A percentile compares a stretch with the other conserved stretches of the same genome.
These are phyloP conservation scores for Suillus clintonianus DNA, from an alignment of 768 basidiomycete genomes.

Conservation along the genomic window DNA sequence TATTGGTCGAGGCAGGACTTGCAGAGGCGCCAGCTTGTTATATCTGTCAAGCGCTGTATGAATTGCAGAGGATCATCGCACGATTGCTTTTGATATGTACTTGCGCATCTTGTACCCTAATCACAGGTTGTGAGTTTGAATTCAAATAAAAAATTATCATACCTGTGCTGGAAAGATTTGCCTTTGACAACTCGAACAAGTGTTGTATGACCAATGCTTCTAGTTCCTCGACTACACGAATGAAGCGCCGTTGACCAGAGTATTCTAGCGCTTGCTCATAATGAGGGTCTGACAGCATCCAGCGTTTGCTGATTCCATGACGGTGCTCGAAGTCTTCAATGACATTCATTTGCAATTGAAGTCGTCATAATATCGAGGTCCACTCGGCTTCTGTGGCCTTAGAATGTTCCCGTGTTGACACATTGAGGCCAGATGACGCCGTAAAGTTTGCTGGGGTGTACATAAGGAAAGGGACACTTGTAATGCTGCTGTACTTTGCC, in stretches of 20 bases:
- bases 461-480: constrained; percentile 10
- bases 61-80: constrained; percentile 33
- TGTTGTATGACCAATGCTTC: constrained; percentile 35
- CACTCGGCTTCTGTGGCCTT: constrained; percentile 22
- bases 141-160: constrained; percentile 5
- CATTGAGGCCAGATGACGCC: constrained; percentile 16
- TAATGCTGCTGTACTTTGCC: constrained; percentile 8
- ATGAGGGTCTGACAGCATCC: constrained; percentile 24
- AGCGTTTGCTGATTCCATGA: constrained; percentile 27
- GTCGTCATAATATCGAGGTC: constrained; percentile 14
- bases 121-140: not conserved
- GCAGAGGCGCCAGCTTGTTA: constrained; percentile 27
- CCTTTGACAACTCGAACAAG: constrained; percentile 40
- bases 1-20: constrained; percentile 16
- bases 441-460: constrained; percentile 16
- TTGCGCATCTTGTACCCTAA: constrained; percentile 37
- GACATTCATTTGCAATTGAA: constrained; percentile 13
- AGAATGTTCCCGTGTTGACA: constrained; percentile 13
- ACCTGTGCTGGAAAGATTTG: constrained; percentile 39
- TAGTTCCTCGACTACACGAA: constrained; percentile 31
- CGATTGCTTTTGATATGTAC: constrained; percentile 36
- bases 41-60: constrained; percentile 31
- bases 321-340: too few relatives aligned
- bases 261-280: constrained; percentile 20
- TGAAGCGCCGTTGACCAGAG: constrained; percentile 18